Evolutionary conservation across 2,329 filamentous ascomycete species (phyloP).

Genomic region (Colletotrichum melonis): DNA sequence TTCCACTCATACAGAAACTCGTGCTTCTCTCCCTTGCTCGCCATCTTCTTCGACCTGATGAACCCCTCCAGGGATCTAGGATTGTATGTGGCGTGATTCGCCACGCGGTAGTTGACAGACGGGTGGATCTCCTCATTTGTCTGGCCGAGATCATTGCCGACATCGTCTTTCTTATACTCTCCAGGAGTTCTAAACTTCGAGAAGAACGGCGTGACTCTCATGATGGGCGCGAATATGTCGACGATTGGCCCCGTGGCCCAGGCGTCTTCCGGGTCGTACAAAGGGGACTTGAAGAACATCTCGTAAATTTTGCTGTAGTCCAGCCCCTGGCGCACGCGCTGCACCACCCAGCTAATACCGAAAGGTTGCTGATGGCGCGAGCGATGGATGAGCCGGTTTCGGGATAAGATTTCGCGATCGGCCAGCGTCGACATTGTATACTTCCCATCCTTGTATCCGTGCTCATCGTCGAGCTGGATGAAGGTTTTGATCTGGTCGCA

Average conservation of each 20-base stretch:
- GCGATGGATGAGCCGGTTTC: background rate
- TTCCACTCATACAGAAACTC: slow-evolving; percentile 7
- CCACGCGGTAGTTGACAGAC: slow-evolving; percentile 10
- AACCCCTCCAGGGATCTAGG: background rate
- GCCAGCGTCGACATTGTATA: background rate
- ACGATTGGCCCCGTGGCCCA: slow-evolving; percentile 26
- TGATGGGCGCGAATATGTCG: slow-evolving; percentile 5
- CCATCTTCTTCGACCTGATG: background rate
- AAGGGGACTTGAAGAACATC: background rate
- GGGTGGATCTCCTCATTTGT: slow-evolving; percentile 32
- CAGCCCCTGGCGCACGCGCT: background rate
- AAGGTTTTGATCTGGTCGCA: slow-evolving; percentile 7
- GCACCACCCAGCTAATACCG: background rate
- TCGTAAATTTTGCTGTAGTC: background rate
- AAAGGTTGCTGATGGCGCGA: background rate
- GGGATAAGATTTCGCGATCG: background rate
- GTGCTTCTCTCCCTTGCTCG: background rate
- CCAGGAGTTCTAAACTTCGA: slow-evolving; percentile 27
- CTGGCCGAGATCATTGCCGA: background rate
- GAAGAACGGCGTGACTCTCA: slow-evolving; percentile 6
- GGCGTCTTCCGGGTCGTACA: background rate
- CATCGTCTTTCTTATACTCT: slow-evolving; percentile 9
- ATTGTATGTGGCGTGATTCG: background rate
- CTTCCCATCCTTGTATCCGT: too few species aligned
- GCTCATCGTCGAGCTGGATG: background rate